Percentiles rank a stretch among this genome's conserved stretches.
Conservation (phyloP, 257 asterid species). For the Solanum pennellii region DNA sequence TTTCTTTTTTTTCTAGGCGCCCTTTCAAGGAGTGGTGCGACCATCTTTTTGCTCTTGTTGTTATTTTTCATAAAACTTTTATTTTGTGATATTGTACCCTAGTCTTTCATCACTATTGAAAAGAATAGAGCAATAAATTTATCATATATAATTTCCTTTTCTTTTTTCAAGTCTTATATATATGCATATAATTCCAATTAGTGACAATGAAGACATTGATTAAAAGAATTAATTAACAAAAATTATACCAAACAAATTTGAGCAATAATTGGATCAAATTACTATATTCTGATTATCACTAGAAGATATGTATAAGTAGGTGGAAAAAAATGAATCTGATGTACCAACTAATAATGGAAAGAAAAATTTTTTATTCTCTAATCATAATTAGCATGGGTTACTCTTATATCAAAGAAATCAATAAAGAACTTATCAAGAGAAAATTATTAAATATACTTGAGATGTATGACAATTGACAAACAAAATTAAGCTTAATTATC, state of each 20-base stretch:
- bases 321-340: not conserved
- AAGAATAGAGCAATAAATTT: not conserved
- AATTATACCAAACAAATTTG: not conserved
- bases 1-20: not conserved
- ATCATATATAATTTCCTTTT: not conserved
- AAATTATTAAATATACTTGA: not conserved
- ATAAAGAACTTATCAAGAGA: not conserved
- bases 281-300: not conserved
- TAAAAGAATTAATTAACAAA: not conserved
- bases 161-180: not conserved
- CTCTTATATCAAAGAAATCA: not conserved
- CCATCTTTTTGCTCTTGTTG: not conserved
- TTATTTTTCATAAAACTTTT: not conserved
- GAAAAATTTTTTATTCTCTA: not conserved
- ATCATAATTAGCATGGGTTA: not conserved
- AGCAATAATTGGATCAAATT: not conserved
- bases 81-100: not conserved
- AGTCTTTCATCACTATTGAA: not conserved
- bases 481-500: not conserved
- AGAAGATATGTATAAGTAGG: not conserved
- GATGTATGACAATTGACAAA: not conserved
- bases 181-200: not conserved
- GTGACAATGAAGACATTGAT: not conserved
- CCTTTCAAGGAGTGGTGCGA: not conserved
- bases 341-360: not conserved